Conservation (phyloP, 768 basidiomycete species). For the Antrodiella citrinella region DNA sequence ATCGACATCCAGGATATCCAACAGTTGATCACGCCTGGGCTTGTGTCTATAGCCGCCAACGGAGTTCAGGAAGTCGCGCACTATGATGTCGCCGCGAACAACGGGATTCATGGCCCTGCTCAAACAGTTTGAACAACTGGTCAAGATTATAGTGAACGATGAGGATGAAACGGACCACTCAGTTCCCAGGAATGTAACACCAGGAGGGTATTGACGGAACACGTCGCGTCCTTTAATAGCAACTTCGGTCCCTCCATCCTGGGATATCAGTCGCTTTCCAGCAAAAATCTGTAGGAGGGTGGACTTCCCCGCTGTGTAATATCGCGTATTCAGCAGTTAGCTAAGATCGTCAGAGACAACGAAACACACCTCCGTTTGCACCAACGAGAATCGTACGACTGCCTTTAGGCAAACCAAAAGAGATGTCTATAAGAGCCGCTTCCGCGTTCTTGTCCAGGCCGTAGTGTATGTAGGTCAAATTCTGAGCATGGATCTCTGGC, state of each 20-base stretch:
- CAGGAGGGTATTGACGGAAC: conserved; percentile 77
- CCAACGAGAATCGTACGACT: conserved; percentile 84
- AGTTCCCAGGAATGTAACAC: conserved; percentile 84
- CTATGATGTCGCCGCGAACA: conserved; percentile 85
- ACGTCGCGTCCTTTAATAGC: conserved; percentile 78
- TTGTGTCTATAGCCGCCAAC: conserved; percentile 95
- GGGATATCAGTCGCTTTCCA: conserved; percentile 73
- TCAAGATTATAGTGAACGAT: not conserved
- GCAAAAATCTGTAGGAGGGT: conserved; percentile 91
- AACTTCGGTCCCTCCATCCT: conserved; percentile 39
- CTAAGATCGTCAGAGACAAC: not conserved
- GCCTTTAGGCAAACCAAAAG: conserved; percentile 60
- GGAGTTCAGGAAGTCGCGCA: conserved; percentile 92
- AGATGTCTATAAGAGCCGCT: conserved; percentile 57
- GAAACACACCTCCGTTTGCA: conserved; percentile 81
- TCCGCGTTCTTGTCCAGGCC: conserved; percentile 16
- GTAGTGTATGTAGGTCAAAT: conserved; percentile 54
- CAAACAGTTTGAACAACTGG: not conserved
- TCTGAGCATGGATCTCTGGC: conserved; percentile 27
- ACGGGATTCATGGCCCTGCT: conserved; percentile 94
- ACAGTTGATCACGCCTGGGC: conserved; percentile 72
- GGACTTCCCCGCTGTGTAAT: conserved; percentile 82
- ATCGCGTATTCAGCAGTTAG: not conserved
- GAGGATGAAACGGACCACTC: conserved; percentile 62
- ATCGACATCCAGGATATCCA: conserved; percentile 92